Base-by-base conservation (phyloP, 768 basidiomycete genomes). In the Boletales sp. region DNA sequence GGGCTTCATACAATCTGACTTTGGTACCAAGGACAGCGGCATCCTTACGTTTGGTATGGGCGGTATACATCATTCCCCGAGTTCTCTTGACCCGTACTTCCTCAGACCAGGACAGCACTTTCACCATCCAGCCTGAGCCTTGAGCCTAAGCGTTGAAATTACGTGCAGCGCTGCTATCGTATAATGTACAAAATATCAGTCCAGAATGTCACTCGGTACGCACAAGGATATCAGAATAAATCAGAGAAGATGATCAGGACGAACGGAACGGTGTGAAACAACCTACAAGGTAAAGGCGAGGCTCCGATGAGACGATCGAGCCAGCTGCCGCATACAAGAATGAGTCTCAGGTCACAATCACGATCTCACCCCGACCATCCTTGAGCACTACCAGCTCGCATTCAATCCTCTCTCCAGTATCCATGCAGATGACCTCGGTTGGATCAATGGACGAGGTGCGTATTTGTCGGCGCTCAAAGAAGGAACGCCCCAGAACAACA, bases 371-470 rank as follows among this genome's bases (percentile, higher is more conserved):
- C 66, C 82, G 80, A 8, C 91, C 92, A 64, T 97, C 93, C 67
- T 91, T 88, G 54, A 97, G 72, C 46, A 97, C 87, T 25, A 96
- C 92, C 12, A 95, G 69, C 66, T 96, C 93, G 67, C 91, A 94
- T 52, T 90, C 89, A 42, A 96, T 82, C 65, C 84, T 88, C 71
- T 96, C 94, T 7, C 90, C 90, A 0, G 86, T 90, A 64, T 98
- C 96, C 70, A 91, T 78, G 63, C 94, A 96, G 3, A 90, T 81
- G 13, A 99, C 86, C 57, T 87, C 83, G 10, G 96, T 98, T 35
- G 84, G 85, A 65, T 99, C 95, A 36, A 86, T 73, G 0, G 86
- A 73, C 63, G 87, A 90, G 30, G 82, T 83, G 67, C 86, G 86
- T 56, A 98, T 83, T 62, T 87, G 86, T 57, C 91, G 75, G 61